These are phyloP conservation scores for Cercospora sojina DNA, from an alignment of 2,329 filamentous ascomycete genomes.

Conservation along the genomic window DNA sequence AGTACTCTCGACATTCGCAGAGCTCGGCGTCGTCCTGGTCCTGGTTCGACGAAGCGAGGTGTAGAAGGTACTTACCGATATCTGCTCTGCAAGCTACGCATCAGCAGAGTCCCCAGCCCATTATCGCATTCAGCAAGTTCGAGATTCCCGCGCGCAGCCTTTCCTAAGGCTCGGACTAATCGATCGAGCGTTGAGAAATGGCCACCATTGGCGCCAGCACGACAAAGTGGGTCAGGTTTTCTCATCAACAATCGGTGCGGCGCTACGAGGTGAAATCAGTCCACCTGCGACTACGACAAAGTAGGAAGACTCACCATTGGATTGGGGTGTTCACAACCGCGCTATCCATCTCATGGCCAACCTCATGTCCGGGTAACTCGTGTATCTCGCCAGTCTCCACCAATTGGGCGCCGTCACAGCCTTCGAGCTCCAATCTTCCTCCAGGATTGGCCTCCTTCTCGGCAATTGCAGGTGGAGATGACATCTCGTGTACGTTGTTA, in stretches of 20 bases:
- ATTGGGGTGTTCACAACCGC: background rate
- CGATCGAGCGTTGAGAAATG: too few relatives aligned
- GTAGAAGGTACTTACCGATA: too few relatives aligned
- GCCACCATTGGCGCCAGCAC: too few relatives aligned
- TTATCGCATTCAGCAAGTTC: too few relatives aligned
- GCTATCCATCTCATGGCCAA: constrained; percentile 1
- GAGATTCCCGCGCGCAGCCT: too few relatives aligned
- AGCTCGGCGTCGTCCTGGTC: too few relatives aligned
- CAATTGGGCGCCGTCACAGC: background rate
- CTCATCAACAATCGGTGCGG: background rate
- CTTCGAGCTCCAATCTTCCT: background rate
- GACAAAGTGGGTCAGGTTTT: too few relatives aligned
- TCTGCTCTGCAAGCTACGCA: too few relatives aligned
- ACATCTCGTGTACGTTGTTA: background rate
- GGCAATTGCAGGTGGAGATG: background rate
- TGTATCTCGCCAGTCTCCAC: background rate
- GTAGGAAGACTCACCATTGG: background rate
- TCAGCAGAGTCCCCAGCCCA: too few relatives aligned
- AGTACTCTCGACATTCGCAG: too few relatives aligned
- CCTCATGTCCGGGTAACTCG: background rate
- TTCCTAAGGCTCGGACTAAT: too few relatives aligned
- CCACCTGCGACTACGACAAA: background rate
- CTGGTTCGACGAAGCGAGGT: too few relatives aligned
- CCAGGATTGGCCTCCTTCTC: background rate
- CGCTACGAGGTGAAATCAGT: background rate